phyloP scores from a whole-genome alignment of 148 eudicot genomes.

The Agrostemma githago region DNA sequence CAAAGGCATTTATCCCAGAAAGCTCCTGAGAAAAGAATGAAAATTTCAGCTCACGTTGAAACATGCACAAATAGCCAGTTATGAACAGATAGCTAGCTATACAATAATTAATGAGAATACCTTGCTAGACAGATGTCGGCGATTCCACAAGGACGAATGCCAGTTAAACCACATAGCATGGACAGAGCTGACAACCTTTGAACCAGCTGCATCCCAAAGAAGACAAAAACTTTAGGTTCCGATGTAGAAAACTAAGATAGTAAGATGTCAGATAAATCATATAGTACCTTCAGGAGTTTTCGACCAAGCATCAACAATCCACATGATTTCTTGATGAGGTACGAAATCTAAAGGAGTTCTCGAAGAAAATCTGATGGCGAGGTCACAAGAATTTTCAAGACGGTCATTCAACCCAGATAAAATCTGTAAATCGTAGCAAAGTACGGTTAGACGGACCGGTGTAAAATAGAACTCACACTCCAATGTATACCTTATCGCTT shows the following conservation, averaged over 20 bases:
- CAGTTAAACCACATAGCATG: slow-evolving; percentile 91
- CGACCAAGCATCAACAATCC: slow-evolving; percentile 61
- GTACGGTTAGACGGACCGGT: background rate
- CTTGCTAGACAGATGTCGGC: slow-evolving; percentile 37
- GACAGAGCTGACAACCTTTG: slow-evolving; percentile 47
- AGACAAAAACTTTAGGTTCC: slow-evolving; percentile 7
- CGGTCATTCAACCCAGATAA: slow-evolving; percentile 32
- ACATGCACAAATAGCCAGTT: background rate
- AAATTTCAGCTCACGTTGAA: background rate
- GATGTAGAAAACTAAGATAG: slow-evolving; percentile 9
- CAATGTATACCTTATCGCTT: slow-evolving; percentile 2
- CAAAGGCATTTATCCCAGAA: slow-evolving; percentile 25
- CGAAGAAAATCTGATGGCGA: slow-evolving; percentile 55
- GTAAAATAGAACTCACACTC: background rate
- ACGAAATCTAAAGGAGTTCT: slow-evolving; percentile 68
- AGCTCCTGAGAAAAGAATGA: slow-evolving; percentile 32
- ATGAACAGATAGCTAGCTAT: background rate
- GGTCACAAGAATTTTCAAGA: slow-evolving; percentile 41
- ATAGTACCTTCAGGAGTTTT: slow-evolving; percentile 48
- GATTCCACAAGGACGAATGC: slow-evolving; percentile 80
- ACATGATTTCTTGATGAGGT: slow-evolving; percentile 69
- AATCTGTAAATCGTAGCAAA: slow-evolving; percentile 38
- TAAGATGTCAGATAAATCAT: slow-evolving; percentile 10
- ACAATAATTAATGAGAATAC: slow-evolving; percentile 19
- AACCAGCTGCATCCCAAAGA: slow-evolving; percentile 38